A percentile compares a stretch with the other conserved stretches of the same genome.
Evolutionary conservation across 2,329 filamentous ascomycete species (phyloP).

Genomic region (Magnaporthiopsis incrustans): DNA sequence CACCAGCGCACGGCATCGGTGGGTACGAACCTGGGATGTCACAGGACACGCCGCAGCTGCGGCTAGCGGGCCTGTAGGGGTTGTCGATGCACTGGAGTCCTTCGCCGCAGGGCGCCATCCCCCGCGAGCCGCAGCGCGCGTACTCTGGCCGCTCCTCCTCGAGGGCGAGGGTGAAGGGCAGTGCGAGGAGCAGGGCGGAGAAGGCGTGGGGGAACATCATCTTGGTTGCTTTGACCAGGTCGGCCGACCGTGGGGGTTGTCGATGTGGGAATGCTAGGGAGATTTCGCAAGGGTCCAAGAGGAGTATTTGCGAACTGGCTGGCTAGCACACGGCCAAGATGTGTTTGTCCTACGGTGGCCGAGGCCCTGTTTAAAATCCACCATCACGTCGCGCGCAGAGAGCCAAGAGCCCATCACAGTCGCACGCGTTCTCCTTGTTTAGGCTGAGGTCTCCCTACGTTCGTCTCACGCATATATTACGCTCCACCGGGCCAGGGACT

Average conservation of each 20-base stretch:
- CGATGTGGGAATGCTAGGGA: not conserved
- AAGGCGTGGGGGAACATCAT: not conserved
- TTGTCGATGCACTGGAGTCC: slow-evolving; percentile 1
- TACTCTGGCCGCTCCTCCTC: not conserved
- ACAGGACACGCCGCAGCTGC: slow-evolving; percentile 2
- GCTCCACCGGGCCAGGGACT: not conserved
- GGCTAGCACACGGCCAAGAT: not conserved
- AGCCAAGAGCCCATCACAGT: not conserved
- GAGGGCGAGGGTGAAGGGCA: not conserved
- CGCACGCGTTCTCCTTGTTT: not conserved
- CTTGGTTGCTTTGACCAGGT: not conserved
- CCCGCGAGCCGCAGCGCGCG: not conserved
- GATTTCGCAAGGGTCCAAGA: not conserved
- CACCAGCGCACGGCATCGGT: too few species aligned
- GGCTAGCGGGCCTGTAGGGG: not conserved
- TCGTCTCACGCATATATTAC: not conserved
- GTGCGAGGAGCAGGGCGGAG: not conserved
- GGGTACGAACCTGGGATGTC: not conserved
- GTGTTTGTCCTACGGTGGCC: not conserved
- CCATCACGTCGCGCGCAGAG: not conserved
- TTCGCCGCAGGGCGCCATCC: not conserved
- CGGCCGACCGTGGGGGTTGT: not conserved
- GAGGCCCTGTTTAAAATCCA: not conserved
- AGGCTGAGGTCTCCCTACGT: not conserved
- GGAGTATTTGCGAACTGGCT: not conserved